Conservation (phyloP, 148 eudicot genomes). For the Fagopyrum homotropicum region DNA sequence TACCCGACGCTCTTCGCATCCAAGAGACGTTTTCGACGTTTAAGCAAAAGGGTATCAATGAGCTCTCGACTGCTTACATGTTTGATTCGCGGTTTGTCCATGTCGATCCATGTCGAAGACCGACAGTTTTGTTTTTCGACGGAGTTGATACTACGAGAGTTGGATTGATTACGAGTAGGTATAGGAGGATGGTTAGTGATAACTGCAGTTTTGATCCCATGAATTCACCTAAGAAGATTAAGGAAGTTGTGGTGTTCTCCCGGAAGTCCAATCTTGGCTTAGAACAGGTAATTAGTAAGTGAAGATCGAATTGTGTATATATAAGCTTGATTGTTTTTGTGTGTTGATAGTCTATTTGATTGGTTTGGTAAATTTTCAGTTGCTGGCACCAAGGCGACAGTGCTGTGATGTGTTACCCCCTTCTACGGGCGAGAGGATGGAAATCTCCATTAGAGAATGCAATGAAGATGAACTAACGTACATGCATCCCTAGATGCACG, state of each 20-base stretch:
- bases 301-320: too few relatives aligned
- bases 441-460: conserved; percentile 2
- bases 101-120: conserved; percentile 52
- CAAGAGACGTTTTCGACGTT: conserved; percentile 48
- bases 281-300: conserved; percentile 39
- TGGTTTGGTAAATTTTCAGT: neutral
- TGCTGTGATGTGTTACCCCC: conserved; percentile 6
- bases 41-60: conserved; percentile 22
- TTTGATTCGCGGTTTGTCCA: conserved; percentile 32
- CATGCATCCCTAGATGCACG: neutral
- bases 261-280: conserved; percentile 33
- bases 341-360: neutral
- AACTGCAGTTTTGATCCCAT: conserved; percentile 49
- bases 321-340: too few relatives aligned
- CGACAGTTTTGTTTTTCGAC: conserved; percentile 46
- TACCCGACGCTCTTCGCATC: conserved; percentile 37
- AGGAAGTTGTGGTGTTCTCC: conserved; percentile 44
- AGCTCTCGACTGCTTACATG: conserved; percentile 11
- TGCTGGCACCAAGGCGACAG: neutral
- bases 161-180: conserved; percentile 24
- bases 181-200: conserved; percentile 30
- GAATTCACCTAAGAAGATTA: conserved; percentile 47
- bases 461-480: conserved; percentile 9
- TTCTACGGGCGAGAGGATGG: neutral
- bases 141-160: conserved; percentile 16